phyloP scores from a whole-genome alignment of 148 eudicot species.

The Silene uniflora region DNA sequence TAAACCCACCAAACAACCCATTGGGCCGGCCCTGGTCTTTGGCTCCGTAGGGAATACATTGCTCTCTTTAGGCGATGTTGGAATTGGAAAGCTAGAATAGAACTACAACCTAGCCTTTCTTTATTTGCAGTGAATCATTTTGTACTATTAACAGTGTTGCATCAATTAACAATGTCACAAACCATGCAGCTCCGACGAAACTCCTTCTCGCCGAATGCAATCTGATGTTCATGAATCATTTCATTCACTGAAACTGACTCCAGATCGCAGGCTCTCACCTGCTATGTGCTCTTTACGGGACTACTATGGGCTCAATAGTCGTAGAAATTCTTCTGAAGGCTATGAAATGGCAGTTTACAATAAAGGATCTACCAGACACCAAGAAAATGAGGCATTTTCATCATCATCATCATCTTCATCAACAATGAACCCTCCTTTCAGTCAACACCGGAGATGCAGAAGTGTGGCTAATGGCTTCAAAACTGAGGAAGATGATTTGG shows the following conservation, averaged over 20 bases:
- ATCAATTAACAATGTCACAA: conserved; percentile 35
- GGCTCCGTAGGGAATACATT: background rate
- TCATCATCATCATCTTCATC: conserved; percentile 27
- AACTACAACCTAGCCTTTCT: background rate
- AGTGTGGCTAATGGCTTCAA: conserved; percentile 57
- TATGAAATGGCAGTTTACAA: conserved; percentile 70
- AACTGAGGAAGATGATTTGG: conserved; percentile 43
- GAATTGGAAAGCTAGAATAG: background rate
- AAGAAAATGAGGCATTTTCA: conserved; percentile 43
- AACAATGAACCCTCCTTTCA: conserved; percentile 45
- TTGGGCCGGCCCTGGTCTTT: too few relatives aligned
- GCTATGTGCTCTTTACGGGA: conserved; percentile 81
- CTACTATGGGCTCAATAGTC: conserved; percentile 56
- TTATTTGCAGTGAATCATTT: background rate
- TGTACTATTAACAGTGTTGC: background rate
- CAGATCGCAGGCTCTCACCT: conserved; percentile 54
- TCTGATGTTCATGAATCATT: conserved; percentile 67
- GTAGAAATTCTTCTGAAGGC: conserved; percentile 42
- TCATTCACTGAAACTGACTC: conserved; percentile 52
- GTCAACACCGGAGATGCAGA: conserved; percentile 64
- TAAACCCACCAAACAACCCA: too few relatives aligned
- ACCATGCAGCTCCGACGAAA: conserved; percentile 47
- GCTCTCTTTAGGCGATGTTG: background rate
- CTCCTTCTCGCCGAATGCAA: conserved; percentile 44
- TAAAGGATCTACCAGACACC: conserved; percentile 39